Conservation (phyloP, 108 stramenopile genomes). For the Cyclotella choctawhatcheeana region DNA sequence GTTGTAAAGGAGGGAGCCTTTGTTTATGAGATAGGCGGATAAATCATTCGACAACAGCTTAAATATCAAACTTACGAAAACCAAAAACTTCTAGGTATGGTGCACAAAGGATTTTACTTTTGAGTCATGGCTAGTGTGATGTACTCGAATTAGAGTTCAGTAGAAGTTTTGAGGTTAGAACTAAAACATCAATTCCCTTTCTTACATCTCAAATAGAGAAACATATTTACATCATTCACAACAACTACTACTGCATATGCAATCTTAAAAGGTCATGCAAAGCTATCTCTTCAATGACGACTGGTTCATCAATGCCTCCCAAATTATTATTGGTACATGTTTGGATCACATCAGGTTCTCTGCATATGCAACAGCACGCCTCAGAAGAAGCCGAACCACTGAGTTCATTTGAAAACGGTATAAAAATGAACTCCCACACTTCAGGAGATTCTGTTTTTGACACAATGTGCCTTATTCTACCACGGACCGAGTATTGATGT, state of each 20-base stretch:
- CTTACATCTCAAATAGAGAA: too few relatives aligned
- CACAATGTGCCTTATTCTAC: neutral
- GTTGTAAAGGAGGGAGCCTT: constrained; percentile 47
- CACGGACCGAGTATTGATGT: constrained; percentile 31
- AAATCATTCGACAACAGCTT: too few relatives aligned
- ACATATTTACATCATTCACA: too few relatives aligned
- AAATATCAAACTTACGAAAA: too few relatives aligned
- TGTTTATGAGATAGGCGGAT: constrained; percentile 34
- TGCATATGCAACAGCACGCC: constrained; percentile 40
- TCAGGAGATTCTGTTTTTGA: neutral
- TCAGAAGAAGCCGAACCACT: neutral
- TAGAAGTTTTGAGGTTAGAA: too few relatives aligned
- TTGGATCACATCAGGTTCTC: constrained; percentile 33
- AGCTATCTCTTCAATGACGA: neutral
- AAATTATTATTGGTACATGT: neutral
- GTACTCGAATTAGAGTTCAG: too few relatives aligned
- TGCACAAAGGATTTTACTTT: too few relatives aligned
- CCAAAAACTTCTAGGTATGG: too few relatives aligned
- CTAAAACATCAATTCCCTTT: too few relatives aligned
- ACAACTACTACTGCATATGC: neutral
- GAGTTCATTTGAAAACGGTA: constrained; percentile 16
- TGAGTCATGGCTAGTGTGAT: too few relatives aligned
- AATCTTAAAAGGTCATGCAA: neutral
- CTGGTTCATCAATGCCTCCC: neutral
- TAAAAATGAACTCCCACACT: constrained; percentile 41